These are phyloP conservation scores for Bifiguratus adelaidae DNA, from an alignment of 192 early-diverging fungal species.

Conservation along the genomic window DNA sequence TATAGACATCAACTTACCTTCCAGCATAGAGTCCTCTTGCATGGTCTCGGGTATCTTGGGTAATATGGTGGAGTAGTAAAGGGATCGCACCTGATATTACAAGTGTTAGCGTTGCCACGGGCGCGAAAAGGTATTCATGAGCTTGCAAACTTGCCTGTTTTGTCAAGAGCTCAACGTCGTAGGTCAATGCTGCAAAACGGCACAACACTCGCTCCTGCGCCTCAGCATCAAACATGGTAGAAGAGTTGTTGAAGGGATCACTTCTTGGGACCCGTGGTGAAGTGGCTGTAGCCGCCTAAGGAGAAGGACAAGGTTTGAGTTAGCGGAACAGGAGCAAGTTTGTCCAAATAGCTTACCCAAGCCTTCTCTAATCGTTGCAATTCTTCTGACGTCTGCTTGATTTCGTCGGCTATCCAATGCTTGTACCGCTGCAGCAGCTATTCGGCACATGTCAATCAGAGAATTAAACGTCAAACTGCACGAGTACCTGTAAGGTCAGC, in stretches of 20 bases:
- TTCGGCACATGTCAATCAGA: neutral
- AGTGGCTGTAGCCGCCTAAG: no score
- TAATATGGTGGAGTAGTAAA: constrained; percentile 15
- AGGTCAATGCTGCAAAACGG: constrained; percentile 22
- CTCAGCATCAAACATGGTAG: no score
- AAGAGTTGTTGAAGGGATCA: no score
- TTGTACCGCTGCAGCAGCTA: constrained; percentile 15
- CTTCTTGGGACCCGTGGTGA: no score
- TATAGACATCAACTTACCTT: constrained; percentile 13
- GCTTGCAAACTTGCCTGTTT: constrained; percentile 3
- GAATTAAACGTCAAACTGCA: neutral
- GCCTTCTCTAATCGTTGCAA: no score
- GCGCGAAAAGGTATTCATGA: neutral
- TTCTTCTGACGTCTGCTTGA: neutral
- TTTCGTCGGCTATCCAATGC: constrained; percentile 7
- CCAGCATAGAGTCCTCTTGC: constrained; percentile 25
- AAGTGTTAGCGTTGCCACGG: neutral
- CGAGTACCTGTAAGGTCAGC: constrained; percentile 37
- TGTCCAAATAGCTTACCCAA: no score
- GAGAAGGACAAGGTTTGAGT: no score
- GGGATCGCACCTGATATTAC: neutral
- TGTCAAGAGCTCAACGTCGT: constrained; percentile 25
- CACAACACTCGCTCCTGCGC: constrained; percentile 12
- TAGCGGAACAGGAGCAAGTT: no score
- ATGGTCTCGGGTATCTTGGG: constrained; percentile 29